Evolutionary conservation across 78 protist species (phyloP), one percentile per base, ranked within the genome.

Genomic region (Fonticula alba): DNA sequence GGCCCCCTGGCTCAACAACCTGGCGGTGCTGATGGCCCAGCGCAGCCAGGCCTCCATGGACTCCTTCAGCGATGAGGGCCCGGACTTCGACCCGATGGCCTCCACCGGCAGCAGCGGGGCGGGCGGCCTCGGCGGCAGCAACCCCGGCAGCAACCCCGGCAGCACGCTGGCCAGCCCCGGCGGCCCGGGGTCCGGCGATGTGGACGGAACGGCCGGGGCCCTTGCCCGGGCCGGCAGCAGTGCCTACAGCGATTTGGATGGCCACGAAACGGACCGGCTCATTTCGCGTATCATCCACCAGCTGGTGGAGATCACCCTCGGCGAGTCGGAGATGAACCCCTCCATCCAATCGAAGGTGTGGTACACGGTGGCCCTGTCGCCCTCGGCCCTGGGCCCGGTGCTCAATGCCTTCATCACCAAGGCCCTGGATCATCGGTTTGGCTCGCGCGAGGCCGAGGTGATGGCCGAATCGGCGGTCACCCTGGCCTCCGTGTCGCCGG

Each of bases 1-100:
- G 40, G 55, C 73, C 56, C 84, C 84, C 24, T 79, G 84, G 84
- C 71, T 79, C 40, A 63, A 49, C 10, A 78, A 78, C 62, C 64
- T 78, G 0, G 62, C n/a, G n/a, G n/a, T n/a, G n/a, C n/a, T n/a
- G n/a, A n/a, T n/a, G n/a, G n/a, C n/a, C n/a, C n/a, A n/a, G n/a
- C n/a, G 15, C 32, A 9, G 15, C 20, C 15, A 19, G 9, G 36
- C 15, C 17, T 6, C 7, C 22, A 55, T 35, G 37, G 11, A 55
- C 22, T 13, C 22, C 46, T 7, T 14, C 37, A 11, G 11, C 22
- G 37, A 55, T 7, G n/a, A 11, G 60, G 7, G 7, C 22, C n/a
- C 22, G n/a, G 37, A 55, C 37, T 7, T 13, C 46, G 11, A 11
- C 11, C n/a, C 11, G 60, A 55, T 19, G 20, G 29, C 6, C 46